These are phyloP conservation scores for Debaryomyces psychrophilus DNA, from an alignment of 1,139 yeast genomes.

Conservation along the genomic window DNA sequence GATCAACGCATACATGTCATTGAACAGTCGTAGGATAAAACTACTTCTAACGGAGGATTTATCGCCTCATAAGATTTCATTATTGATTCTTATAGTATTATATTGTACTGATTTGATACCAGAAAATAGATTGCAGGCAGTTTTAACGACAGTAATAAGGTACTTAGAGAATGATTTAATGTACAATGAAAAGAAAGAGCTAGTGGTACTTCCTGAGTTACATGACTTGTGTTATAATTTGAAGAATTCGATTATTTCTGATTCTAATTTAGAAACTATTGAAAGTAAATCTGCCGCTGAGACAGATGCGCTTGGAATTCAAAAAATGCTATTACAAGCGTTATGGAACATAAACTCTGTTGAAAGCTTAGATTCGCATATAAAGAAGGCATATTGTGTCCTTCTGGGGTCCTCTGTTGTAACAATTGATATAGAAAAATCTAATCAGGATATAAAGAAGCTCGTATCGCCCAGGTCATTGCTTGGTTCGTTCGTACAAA, in stretches of 20 bases:
- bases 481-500: slow-evolving; percentile 40
- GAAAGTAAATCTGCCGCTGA: slow-evolving; percentile 14
- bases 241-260: slow-evolving; percentile 8
- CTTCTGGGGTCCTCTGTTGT: slow-evolving; percentile 16
- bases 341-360: slow-evolving; percentile 40
- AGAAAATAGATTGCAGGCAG: slow-evolving; percentile 13
- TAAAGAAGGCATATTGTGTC: slow-evolving; percentile 17
- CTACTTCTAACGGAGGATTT: slow-evolving; percentile 35
- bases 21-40: slow-evolving; percentile 11
- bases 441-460: slow-evolving; percentile 10
- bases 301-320: slow-evolving; percentile 15
- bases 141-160: slow-evolving; percentile 23
- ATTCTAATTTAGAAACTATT: slow-evolving; percentile 1
- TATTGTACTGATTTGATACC: slow-evolving; percentile 26
- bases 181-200: slow-evolving; percentile 23
- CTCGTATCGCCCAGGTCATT: slow-evolving; percentile 37
- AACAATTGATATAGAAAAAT: slow-evolving; percentile 7
- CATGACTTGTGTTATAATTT: slow-evolving; percentile 27
- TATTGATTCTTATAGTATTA: slow-evolving; percentile 26
- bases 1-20: slow-evolving; percentile 6
- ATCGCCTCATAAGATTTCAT: slow-evolving; percentile 39
- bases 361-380: slow-evolving; percentile 35
- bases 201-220: slow-evolving; percentile 33
- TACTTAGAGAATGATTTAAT: slow-evolving; percentile 32
- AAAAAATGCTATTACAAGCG: slow-evolving; percentile 17